Conservation (phyloP, 78 protist genomes). For the Isochrysis galbana region DNA sequence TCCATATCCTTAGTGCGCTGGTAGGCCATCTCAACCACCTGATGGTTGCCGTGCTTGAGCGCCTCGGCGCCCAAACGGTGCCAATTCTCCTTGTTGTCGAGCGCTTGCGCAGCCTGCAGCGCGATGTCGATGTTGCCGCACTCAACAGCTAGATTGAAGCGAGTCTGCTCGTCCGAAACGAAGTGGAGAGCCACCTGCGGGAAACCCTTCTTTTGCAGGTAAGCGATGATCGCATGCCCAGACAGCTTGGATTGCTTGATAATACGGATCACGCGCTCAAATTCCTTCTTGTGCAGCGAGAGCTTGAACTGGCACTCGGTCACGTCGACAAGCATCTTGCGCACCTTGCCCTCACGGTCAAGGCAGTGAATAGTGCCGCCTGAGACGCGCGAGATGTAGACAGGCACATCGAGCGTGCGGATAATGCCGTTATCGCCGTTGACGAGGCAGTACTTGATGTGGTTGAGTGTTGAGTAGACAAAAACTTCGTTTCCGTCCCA, state of each 20-base stretch:
- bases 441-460: slow-evolving; percentile 75
- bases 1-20: slow-evolving; percentile 64
- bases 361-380: slow-evolving; percentile 72
- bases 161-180: slow-evolving; percentile 88
- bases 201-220: slow-evolving; percentile 83
- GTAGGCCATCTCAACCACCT: slow-evolving; percentile 33
- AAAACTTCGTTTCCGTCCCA: slow-evolving; percentile 86
- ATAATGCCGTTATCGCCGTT: slow-evolving; percentile 86
- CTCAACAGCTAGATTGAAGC: slow-evolving; percentile 93
- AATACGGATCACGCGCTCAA: slow-evolving; percentile 66
- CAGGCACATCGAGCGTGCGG: slow-evolving; percentile 88
- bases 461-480: slow-evolving; percentile 92
- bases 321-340: slow-evolving; percentile 76
- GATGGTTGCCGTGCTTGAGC: slow-evolving; percentile 88
- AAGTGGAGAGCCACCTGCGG: slow-evolving; percentile 93
- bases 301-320: slow-evolving; percentile 90
- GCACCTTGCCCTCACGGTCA: slow-evolving; percentile 84
- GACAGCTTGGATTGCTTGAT: slow-evolving; percentile 58
- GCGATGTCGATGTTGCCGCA: slow-evolving; percentile 95
- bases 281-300: slow-evolving; percentile 71
- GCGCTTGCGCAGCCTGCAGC: neutral
- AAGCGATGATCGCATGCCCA: slow-evolving; percentile 93
- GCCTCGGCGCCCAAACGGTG: slow-evolving; percentile 83
- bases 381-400: slow-evolving; percentile 76
- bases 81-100: slow-evolving; percentile 81